Base-by-base conservation (phyloP, 2,329 filamentous ascomycete genomes). In the Cryoendolithus antarcticus region DNA sequence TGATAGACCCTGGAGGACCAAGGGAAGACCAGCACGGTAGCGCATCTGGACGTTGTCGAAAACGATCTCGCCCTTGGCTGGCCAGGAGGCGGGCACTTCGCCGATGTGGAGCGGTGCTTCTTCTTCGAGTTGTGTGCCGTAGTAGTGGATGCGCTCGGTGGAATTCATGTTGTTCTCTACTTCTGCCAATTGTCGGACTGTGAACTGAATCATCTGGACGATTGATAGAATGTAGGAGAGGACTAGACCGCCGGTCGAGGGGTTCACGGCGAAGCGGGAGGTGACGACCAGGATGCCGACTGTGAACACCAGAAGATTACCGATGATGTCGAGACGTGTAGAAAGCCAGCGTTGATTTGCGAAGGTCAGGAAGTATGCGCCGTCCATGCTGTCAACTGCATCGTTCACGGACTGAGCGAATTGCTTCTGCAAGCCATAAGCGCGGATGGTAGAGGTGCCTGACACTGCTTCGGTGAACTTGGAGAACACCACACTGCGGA, bases 81-180 rank as follows among this genome's bases (percentile, higher is more conserved):
- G 91, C 91, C 91, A 98, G 12, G 71, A 71, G 1, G 75, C 65
- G 11, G 77, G 74, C 3, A 94, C 75, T 4, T 86, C 75, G 32
- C 60, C 62, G 28, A 84, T 80, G 52, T 88, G 82, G 2, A 88
- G 69, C 0, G 88, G 85, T 0, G 89, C 85, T 60, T 96, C 91
- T 56, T 94, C 82, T 46, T 93, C 86, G 4, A 98, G 73, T 49
- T 84, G 63, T 1, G 76, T 85, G 39, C 85, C 88, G 58, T 96
- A 96, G 65, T 93, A 86, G 57, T 86, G 78, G 28, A 96, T 70
- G 36, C 91, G 80, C 63, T 96, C 89, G 0, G 93, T 91, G 0
- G 88, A 80, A 59, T 95, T 96, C 89, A 96, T 96, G 56, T 88
- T 86, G 62, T 95, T 96, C 61, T 96, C 89, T 6, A 96, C 86